Evolutionary conservation across 495 filamentous ascomycete species (phyloP).

Genomic region (Trichoderma gamsii): DNA sequence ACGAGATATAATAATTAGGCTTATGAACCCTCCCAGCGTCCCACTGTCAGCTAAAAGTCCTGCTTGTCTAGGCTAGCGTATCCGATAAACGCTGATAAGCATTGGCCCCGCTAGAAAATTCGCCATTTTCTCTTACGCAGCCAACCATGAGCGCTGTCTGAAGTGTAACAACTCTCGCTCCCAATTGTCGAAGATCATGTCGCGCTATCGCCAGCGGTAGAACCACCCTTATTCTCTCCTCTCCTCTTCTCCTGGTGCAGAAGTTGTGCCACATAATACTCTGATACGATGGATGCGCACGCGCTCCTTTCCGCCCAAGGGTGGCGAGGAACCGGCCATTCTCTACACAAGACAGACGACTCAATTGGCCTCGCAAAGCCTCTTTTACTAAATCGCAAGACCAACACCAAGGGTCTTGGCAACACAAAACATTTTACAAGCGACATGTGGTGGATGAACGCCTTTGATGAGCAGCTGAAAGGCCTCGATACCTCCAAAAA

Average conservation of each 20-base stretch:
- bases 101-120: slow-evolving; percentile 1
- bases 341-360: slow-evolving; percentile 60
- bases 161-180: neutral
- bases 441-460: slow-evolving; percentile 74
- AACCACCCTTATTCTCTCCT: too few species aligned
- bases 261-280: neutral
- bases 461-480: slow-evolving; percentile 72
- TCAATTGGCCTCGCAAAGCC: slow-evolving; percentile 61
- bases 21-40: neutral
- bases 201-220: neutral
- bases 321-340: slow-evolving; percentile 71
- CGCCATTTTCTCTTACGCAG: neutral
- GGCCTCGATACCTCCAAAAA: slow-evolving; percentile 53
- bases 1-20: neutral
- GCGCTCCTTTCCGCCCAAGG: slow-evolving; percentile 69
- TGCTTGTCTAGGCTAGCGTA: neutral
- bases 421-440: slow-evolving; percentile 57
- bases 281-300: slow-evolving; percentile 56
- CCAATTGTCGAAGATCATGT: neutral
- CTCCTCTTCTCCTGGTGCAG: neutral
- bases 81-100: slow-evolving; percentile 7
- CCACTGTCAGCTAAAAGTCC: neutral
- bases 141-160: neutral
- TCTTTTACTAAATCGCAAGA: slow-evolving; percentile 60
- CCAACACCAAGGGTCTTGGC: slow-evolving; percentile 64